Percentiles rank a stretch among this genome's conserved stretches.
phyloP scores from a whole-genome alignment of 495 filamentous ascomycete species.

The Hypoxylon rickii region DNA sequence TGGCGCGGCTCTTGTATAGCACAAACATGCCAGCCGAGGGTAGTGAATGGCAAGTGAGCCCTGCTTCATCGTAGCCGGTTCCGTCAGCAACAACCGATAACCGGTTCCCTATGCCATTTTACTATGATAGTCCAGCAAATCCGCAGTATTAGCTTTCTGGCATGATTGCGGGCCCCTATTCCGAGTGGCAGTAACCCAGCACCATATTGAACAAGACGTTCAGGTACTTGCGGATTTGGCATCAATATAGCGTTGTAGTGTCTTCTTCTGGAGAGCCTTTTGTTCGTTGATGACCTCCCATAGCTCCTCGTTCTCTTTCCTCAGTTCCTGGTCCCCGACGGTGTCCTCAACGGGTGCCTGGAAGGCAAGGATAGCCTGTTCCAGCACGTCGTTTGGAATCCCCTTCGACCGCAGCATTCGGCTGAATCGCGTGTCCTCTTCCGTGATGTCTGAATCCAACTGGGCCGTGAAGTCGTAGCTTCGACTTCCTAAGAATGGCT shows the following conservation, averaged over 20 bases:
- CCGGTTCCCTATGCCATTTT: too few relatives aligned
- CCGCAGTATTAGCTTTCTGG: too few relatives aligned
- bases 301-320: conserved; percentile 55
- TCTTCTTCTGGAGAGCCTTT: conserved; percentile 52
- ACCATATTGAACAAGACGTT: background rate
- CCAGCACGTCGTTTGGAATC: conserved; percentile 41
- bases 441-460: conserved; percentile 51
- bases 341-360: conserved; percentile 36
- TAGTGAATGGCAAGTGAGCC: too few relatives aligned
- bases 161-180: too few relatives aligned
- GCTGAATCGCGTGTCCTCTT: conserved; percentile 43
- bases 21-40: too few relatives aligned
- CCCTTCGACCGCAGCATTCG: conserved; percentile 45
- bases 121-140: too few relatives aligned
- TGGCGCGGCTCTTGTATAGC: too few relatives aligned
- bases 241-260: conserved; percentile 50
- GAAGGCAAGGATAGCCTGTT: conserved; percentile 46
- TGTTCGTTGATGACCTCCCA: conserved; percentile 58
- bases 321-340: conserved; percentile 47
- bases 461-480: conserved; percentile 73
- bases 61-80: too few relatives aligned
- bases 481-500: conserved; percentile 69
- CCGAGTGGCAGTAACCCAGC: too few relatives aligned
- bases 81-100: too few relatives aligned
- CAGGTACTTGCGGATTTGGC: conserved; percentile 38